Evolutionary conservation across 305 asterid genomes (phyloP).

Genomic region (Fraxinus dipetala): DNA sequence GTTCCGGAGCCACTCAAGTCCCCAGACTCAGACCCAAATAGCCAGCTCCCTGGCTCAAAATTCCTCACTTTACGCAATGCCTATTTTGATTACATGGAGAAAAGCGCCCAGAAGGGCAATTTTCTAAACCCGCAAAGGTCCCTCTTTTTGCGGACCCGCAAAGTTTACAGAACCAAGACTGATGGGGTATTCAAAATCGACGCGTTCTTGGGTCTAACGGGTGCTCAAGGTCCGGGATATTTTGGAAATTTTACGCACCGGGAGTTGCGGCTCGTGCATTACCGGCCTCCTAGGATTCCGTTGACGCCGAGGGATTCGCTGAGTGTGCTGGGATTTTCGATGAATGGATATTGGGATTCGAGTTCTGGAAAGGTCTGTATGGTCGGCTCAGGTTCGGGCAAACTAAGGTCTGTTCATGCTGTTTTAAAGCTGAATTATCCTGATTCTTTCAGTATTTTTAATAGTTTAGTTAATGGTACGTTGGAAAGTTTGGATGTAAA

Average conservation of each 20-base stretch:
- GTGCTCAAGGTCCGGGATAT: conserved; percentile 16
- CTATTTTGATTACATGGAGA: conserved; percentile 30
- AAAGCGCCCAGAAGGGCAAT: conserved; percentile 17
- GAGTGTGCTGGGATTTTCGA: conserved; percentile 27
- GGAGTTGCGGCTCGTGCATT: conserved; percentile 59
- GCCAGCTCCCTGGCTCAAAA: conserved; percentile 28
- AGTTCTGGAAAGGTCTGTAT: conserved; percentile 72
- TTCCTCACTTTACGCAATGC: conserved; percentile 41
- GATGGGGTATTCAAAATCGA: conserved; percentile 58
- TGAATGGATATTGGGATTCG: conserved; percentile 79
- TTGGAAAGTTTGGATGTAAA: conserved; percentile 37
- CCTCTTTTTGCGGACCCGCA: conserved; percentile 38
- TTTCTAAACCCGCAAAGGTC: conserved; percentile 27
- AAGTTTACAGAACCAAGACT: conserved; percentile 44
- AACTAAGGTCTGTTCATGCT: conserved; percentile 33
- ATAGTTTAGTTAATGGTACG: conserved; percentile 73
- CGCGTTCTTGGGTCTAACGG: conserved; percentile 34
- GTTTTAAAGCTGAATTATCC: conserved; percentile 76
- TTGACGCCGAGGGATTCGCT: conserved; percentile 27
- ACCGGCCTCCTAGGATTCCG: conserved; percentile 71
- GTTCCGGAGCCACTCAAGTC: conserved; percentile 45
- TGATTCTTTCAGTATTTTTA: conserved; percentile 59
- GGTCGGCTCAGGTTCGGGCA: conserved; percentile 66
- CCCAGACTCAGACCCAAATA: conserved; percentile 28
- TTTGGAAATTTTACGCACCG: conserved; percentile 50